A percentile compares a stretch with the other conserved stretches of the same genome.
Evolutionary conservation across 352 stramenopile genomes (phyloP).

Genomic region (Pythium grandisporangium): DNA sequence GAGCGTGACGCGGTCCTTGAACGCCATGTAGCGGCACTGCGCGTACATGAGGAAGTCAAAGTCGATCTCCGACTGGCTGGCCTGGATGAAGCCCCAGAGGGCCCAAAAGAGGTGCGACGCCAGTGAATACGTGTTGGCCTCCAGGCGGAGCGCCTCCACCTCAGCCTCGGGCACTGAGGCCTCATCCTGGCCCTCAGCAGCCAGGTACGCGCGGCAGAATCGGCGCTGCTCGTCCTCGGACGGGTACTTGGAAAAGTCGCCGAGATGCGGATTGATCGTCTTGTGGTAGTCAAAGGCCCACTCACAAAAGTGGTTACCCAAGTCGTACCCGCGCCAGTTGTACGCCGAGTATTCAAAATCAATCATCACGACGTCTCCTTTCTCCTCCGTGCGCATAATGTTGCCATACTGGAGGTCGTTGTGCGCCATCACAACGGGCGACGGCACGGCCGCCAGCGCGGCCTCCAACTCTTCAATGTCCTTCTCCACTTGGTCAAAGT

Average conservation of each 20-base stretch:
- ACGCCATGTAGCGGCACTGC: conserved; percentile 59
- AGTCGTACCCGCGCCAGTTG: conserved; percentile 86
- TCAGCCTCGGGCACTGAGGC: conserved; percentile 38
- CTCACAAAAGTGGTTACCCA: conserved; percentile 91
- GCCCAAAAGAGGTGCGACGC: conserved; percentile 87
- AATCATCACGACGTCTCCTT: conserved; percentile 84
- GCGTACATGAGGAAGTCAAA: conserved; percentile 90
- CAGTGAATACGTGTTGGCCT: conserved; percentile 81
- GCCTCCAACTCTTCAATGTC: conserved; percentile 55
- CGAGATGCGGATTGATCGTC: conserved; percentile 67
- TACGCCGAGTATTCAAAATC: conserved; percentile 93
- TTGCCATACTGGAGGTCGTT: conserved; percentile 93
- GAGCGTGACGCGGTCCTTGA: conserved; percentile 49
- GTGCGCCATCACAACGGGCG: conserved; percentile 81
- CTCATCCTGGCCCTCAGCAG: conserved; percentile 26
- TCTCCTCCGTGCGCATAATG: conserved; percentile 71
- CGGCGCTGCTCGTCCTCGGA: conserved; percentile 45
- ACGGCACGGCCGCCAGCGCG: conserved; percentile 44
- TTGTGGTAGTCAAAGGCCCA: conserved; percentile 82
- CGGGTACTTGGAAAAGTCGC: conserved; percentile 70
- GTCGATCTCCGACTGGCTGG: conserved; percentile 82
- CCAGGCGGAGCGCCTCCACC: conserved; percentile 44
- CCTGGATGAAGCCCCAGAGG: conserved; percentile 89
- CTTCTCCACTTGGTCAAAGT: conserved; percentile 31
- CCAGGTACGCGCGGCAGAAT: conserved; percentile 67